Percentiles rank a stretch among this genome's conserved stretches.
phyloP scores from a whole-genome alignment of 768 basidiomycete genomes.

The Rhizopogon salebrosus region DNA sequence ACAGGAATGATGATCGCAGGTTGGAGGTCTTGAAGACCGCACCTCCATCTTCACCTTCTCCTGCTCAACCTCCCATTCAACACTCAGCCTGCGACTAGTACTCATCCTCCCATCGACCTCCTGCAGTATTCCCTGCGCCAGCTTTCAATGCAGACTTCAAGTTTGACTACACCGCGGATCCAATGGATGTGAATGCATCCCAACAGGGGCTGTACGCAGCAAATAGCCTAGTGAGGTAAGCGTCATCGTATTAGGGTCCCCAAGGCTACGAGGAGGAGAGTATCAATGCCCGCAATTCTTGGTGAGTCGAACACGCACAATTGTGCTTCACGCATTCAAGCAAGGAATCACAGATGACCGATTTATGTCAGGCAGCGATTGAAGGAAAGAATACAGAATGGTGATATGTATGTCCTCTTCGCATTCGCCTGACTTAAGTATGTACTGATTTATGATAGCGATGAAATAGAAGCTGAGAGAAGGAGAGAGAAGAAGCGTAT shows the following conservation, averaged over 20 bases:
- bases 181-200: background rate
- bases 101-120: no score
- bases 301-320: background rate
- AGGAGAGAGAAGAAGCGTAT: background rate
- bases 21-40: no score
- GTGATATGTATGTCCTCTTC: background rate
- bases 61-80: background rate
- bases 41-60: background rate
- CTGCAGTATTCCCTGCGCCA: background rate
- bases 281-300: background rate
- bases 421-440: background rate
- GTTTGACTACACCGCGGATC: background rate
- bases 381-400: constrained; percentile 1
- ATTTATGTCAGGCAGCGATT: background rate
- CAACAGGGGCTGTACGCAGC: background rate
- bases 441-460: background rate
- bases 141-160: background rate
- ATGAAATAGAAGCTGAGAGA: background rate
- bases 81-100: no score
- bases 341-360: no score
- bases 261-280: background rate
- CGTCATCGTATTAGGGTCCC: no score
- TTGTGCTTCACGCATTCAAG: background rate
- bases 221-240: background rate
- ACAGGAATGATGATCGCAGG: no score